These are phyloP conservation scores for Symbiodinium pilosum DNA, from an alignment of 73 alveolate genomes.

Conservation along the genomic window DNA sequence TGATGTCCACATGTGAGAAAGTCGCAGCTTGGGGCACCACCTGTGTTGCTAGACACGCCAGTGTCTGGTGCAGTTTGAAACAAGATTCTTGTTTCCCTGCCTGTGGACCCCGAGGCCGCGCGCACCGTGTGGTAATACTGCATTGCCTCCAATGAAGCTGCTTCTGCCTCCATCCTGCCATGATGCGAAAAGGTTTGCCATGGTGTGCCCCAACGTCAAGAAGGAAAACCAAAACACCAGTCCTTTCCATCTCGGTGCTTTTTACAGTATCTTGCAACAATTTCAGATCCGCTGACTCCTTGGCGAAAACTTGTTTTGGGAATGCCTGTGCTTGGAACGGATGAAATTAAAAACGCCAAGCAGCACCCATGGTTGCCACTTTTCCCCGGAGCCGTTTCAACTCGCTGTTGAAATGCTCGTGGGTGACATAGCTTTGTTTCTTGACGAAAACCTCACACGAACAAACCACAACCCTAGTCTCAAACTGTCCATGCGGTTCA, in stretches of 20 bases:
- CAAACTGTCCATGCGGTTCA: not conserved
- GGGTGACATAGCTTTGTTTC: constrained; percentile 42
- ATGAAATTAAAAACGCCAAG: not conserved
- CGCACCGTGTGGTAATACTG: constrained; percentile 70
- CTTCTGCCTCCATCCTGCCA: constrained; percentile 71
- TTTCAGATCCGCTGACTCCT: constrained; percentile 25
- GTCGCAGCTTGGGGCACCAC: constrained; percentile 63
- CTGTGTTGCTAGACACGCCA: not conserved
- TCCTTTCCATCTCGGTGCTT: constrained; percentile 49
- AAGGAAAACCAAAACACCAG: not conserved
- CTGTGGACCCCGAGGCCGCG: constrained; percentile 44
- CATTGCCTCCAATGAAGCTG: constrained; percentile 43
- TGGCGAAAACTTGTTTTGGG: too few relatives aligned
- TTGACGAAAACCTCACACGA: constrained; percentile 12
- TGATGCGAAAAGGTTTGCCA: too few relatives aligned
- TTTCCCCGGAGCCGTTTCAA: constrained; percentile 49
- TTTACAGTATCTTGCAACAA: not conserved
- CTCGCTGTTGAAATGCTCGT: constrained; percentile 59
- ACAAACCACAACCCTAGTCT: not conserved
- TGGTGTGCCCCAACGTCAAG: not conserved
- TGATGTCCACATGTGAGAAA: constrained; percentile 43
- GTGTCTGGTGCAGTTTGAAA: not conserved
- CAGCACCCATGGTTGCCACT: constrained; percentile 8
- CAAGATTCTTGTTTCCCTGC: not conserved
- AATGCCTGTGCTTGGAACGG: not conserved